phyloP scores from a whole-genome alignment of 805 yeast genomes.

The Spencermartinsiella europaea region DNA sequence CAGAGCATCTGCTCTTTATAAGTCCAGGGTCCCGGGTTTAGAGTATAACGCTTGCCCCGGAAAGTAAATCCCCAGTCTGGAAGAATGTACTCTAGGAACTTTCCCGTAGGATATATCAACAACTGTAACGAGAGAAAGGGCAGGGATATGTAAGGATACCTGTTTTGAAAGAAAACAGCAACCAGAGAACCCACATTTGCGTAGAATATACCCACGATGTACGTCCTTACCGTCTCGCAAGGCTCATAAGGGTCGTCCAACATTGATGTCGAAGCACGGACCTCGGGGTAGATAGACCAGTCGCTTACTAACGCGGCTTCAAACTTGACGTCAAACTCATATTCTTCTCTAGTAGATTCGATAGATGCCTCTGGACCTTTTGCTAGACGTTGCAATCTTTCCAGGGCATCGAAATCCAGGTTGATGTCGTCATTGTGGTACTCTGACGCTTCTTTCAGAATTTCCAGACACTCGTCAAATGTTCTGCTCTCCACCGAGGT shows the following conservation, averaged over 20 bases:
- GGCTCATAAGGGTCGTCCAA: constrained; percentile 45
- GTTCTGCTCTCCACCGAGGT: neutral
- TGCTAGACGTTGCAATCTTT: constrained; percentile 29
- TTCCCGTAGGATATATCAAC: constrained; percentile 58
- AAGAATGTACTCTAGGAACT: constrained; percentile 36
- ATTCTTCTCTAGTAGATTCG: no score
- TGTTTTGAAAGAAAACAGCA: constrained; percentile 53
- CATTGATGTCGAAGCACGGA: constrained; percentile 47
- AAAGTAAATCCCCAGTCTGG: constrained; percentile 44
- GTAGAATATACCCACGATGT: constrained; percentile 49
- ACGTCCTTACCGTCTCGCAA: constrained; percentile 49
- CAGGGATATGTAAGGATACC: constrained; percentile 50
- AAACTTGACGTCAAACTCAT: constrained; percentile 31
- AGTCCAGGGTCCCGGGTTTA: constrained; percentile 61
- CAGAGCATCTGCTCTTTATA: constrained; percentile 60
- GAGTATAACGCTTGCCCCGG: constrained; percentile 37
- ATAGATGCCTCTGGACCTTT: constrained; percentile 27
- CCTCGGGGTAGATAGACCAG: constrained; percentile 56
- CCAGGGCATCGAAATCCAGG: constrained; percentile 36
- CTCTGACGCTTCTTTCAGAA: constrained; percentile 34
- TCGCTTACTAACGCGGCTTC: constrained; percentile 36
- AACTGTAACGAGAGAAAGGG: constrained; percentile 53
- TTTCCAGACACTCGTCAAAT: neutral
- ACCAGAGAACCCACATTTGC: constrained; percentile 50
- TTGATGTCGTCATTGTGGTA: constrained; percentile 46